Percentiles rank a stretch among this genome's conserved stretches.
Conservation (phyloP, 805 yeast species). For the Pichia membranifaciens region DNA sequence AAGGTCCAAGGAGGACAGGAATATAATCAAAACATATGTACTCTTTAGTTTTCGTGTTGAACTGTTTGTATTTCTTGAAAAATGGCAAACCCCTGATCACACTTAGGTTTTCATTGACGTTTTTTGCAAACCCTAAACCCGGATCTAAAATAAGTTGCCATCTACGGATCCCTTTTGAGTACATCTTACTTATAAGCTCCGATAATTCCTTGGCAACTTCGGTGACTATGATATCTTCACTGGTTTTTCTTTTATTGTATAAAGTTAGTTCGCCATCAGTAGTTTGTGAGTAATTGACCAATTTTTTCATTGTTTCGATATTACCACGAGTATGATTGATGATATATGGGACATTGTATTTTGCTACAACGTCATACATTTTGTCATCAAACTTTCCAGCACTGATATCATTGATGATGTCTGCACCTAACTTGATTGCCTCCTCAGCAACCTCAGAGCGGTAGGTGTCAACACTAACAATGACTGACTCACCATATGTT, state of each 20-base stretch:
- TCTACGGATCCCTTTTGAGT: slow-evolving; percentile 58
- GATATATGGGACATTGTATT: slow-evolving; percentile 67
- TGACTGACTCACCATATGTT: slow-evolving; percentile 28
- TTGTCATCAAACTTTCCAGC: slow-evolving; percentile 66
- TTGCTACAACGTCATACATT: slow-evolving; percentile 67
- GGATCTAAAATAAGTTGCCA: slow-evolving; percentile 96
- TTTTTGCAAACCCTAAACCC: slow-evolving; percentile 95
- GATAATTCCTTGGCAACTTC: slow-evolving; percentile 65
- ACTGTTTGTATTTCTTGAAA: slow-evolving; percentile 40
- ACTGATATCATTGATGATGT: slow-evolving; percentile 86
- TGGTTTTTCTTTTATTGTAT: slow-evolving; percentile 10
- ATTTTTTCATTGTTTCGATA: slow-evolving; percentile 61
- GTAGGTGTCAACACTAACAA: slow-evolving; percentile 86
- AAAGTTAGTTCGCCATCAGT: slow-evolving; percentile 23
- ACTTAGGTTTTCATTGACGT: slow-evolving; percentile 59
- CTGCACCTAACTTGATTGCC: slow-evolving; percentile 73
- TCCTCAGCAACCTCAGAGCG: slow-evolving; percentile 67
- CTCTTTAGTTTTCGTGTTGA: slow-evolving; percentile 16
- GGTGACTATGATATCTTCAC: slow-evolving; percentile 34
- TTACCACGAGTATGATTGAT: slow-evolving; percentile 83
- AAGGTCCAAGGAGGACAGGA: slow-evolving; percentile 78
- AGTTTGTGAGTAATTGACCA: slow-evolving; percentile 46
- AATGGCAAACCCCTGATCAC: slow-evolving; percentile 47
- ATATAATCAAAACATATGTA: slow-evolving; percentile 45
- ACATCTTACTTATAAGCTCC: slow-evolving; percentile 49